Percentiles rank a stretch among this genome's conserved stretches.
Conservation (phyloP, 2,329 filamentous ascomycete species). For the Capronia epimyces region DNA sequence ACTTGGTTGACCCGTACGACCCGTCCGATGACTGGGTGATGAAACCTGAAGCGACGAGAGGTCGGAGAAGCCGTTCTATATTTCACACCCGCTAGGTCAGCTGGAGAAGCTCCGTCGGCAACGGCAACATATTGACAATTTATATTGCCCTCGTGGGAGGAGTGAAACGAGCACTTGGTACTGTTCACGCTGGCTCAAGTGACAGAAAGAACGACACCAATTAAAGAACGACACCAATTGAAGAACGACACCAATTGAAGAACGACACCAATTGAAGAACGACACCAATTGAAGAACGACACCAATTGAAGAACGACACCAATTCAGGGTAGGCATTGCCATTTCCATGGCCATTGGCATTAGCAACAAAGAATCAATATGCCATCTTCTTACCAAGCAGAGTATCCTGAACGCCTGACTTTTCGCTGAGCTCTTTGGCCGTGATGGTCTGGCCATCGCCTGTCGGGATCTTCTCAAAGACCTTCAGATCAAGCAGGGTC, state of each 20-base stretch:
- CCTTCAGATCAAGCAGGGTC: conserved; percentile 12
- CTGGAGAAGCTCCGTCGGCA: neutral
- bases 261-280: no score
- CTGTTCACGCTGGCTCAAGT: no score
- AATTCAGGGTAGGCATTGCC: no score
- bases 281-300: no score
- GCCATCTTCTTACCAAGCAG: conserved; percentile 3
- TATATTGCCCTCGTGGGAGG: no score
- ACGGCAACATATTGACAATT: no score
- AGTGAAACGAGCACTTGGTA: no score
- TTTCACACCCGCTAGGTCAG: neutral
- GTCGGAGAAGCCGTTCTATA: conserved; percentile 16
- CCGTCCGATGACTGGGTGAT: conserved; percentile 9
- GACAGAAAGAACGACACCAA: no score
- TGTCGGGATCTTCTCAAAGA: conserved; percentile 10
- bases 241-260: no score
- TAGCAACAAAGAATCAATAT: neutral
- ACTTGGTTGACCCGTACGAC: conserved; percentile 12
- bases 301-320: no score
- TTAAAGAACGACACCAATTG: no score
- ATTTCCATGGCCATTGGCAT: no score
- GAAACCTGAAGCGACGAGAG: conserved; percentile 17
- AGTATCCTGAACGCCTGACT: conserved; percentile 8
- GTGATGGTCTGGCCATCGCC: conserved; percentile 11
- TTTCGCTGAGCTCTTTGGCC: conserved; percentile 4